Base-by-base conservation (phyloP, 305 asterid species). In the Caryopteris hybrid region DNA sequence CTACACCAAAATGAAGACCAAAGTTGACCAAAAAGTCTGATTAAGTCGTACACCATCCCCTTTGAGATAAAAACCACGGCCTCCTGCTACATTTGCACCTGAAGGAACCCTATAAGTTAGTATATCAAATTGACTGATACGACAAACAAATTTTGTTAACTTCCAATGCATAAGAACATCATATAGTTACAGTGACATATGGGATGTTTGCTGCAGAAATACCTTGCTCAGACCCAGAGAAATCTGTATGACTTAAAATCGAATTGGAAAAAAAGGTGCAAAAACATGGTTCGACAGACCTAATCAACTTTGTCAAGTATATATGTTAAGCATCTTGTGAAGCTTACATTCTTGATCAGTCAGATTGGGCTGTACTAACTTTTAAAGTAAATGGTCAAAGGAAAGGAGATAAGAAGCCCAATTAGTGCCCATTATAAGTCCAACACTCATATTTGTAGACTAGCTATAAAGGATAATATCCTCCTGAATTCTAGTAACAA, bases 31-130 rank as follows among this genome's bases (percentile, higher is more conserved):
- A 46, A 86, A 64, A 54, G 90, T 90, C 79, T 86, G 90, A 69
- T 86, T 86, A 22, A 86, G 88, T 71, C 76, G 80, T 58, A 84
- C 86, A 56, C 93, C 90, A 69, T 61, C 85, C 25, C 82, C 93
- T 75, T 76, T 80, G 62, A 86, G 77, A 74, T 84, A 86, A 71
- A 58, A 86, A 39, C 92, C 88, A 82, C 92, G 74, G 68, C 86
- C 92, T 72, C 90, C 92, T 11, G 88, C 83, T 9, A 78, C 81
- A 72, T 75, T 80, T 46, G 88, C 76, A 65, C 88, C 88, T 85
- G 68, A 23, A 17, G 66, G 17, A 47, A 61, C 22, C 39, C 39
- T 14, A 47, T 25, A 50, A 42, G 27, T 56, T 60, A 10, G 61
- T 8, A 72, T 46, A 73, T 61, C 39, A 16, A 47, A 38, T 47